Percentiles rank a stretch among this genome's conserved stretches.
Conservation (phyloP, 768 basidiomycete genomes). For the Rhizopogon vulgaris region DNA sequence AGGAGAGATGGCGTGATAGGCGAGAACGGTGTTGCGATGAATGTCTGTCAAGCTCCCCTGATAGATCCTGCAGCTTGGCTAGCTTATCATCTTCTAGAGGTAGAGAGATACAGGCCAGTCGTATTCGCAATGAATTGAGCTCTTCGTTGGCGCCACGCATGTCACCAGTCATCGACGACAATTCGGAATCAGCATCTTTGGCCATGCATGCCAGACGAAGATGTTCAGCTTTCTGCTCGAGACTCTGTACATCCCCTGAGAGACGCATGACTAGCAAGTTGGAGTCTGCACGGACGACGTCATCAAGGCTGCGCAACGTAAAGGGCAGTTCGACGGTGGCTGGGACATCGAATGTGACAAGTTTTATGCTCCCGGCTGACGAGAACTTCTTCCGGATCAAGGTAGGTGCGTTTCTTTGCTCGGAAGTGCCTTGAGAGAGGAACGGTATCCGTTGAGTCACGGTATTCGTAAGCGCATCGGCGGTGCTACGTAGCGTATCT, state of each 20-base stretch:
- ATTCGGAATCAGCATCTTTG: slow-evolving; percentile 41
- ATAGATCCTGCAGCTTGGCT: slow-evolving; percentile 31
- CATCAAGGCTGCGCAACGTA: slow-evolving; percentile 55
- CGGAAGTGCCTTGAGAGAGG: slow-evolving; percentile 31
- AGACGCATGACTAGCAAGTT: slow-evolving; percentile 66
- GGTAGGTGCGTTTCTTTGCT: slow-evolving; percentile 7
- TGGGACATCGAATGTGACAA: slow-evolving; percentile 28
- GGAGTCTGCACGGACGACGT: slow-evolving; percentile 58
- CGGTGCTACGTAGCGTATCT: slow-evolving; percentile 33
- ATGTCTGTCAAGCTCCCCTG: slow-evolving; percentile 29
- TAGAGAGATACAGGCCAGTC: slow-evolving; percentile 25
- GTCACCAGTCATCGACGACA: slow-evolving; percentile 30
- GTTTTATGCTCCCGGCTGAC: slow-evolving; percentile 28
- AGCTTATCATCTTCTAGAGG: slow-evolving; percentile 19
- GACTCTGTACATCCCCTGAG: slow-evolving; percentile 42
- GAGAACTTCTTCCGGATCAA: slow-evolving; percentile 31
- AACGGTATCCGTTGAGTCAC: slow-evolving; percentile 54
- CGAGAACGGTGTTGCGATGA: slow-evolving; percentile 28
- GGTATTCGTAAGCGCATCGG: slow-evolving; percentile 41
- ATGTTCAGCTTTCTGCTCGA: slow-evolving; percentile 43
- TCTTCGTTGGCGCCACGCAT: slow-evolving; percentile 35
- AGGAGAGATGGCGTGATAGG: slow-evolving; percentile 43
- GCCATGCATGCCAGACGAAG: slow-evolving; percentile 50
- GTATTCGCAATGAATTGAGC: slow-evolving; percentile 32
- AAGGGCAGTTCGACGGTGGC: slow-evolving; percentile 41